Percentiles rank a stretch among this genome's conserved stretches.
Conservation (phyloP, 73 alveolate genomes). For the Paramecium sexaurelia region DNA sequence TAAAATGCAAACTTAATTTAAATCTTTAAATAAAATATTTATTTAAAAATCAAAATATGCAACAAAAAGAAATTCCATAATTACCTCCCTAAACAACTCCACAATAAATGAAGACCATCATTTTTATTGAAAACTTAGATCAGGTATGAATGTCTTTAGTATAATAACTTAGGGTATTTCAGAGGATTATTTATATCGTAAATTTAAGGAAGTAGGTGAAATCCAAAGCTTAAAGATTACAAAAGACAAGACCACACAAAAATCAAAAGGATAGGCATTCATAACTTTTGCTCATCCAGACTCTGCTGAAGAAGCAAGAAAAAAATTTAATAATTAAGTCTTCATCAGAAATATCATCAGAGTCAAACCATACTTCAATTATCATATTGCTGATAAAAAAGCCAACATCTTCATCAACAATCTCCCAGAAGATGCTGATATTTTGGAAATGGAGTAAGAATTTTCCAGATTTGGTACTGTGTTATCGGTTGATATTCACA, state of each 20-base stretch:
- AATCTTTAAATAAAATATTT: constrained; percentile 18
- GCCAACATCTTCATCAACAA: constrained; percentile 62
- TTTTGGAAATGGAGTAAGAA: constrained; percentile 44
- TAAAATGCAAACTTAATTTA: neutral
- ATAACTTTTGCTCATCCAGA: constrained; percentile 44
- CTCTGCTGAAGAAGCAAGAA: constrained; percentile 58
- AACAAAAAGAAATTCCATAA: neutral
- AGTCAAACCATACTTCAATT: constrained; percentile 55
- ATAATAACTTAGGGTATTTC: neutral
- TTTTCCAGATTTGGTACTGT: constrained; percentile 54
- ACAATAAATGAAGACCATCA: neutral
- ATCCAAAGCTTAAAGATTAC: constrained; percentile 40
- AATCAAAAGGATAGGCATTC: constrained; percentile 50
- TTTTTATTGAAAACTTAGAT: constrained; percentile 28
- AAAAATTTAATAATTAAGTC: constrained; percentile 28
- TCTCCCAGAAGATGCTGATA: constrained; percentile 54
- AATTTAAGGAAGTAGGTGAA: constrained; percentile 60
- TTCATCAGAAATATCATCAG: constrained; percentile 39
- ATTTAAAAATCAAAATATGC: constrained; percentile 31
- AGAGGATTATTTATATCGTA: constrained; percentile 47
- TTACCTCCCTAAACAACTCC: constrained; percentile 3
- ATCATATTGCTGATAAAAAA: constrained; percentile 54
- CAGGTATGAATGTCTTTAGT: neutral
- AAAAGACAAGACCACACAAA: constrained; percentile 39
- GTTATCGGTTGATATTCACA: constrained; percentile 43